phyloP scores from a whole-genome alignment of 164 flowering plant genomes.

The Macadamia tetraphylla region DNA sequence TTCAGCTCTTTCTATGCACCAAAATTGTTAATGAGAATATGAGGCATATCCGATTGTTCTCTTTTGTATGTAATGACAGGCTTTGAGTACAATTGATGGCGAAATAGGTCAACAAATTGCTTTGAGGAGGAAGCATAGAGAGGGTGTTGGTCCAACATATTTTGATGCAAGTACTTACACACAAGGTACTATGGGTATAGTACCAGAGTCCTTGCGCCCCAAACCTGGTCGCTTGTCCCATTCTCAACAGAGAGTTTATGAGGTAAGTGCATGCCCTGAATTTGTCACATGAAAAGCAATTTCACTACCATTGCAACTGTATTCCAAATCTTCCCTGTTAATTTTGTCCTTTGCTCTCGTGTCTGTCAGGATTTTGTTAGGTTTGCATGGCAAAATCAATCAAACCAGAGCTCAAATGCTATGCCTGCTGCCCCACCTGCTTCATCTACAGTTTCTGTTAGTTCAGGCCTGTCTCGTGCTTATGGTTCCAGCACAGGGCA shows the following conservation, averaged over 20 bases:
- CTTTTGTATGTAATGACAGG: constrained; percentile 34
- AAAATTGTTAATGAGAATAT: too few relatives aligned
- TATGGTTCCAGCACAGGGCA: constrained; percentile 55
- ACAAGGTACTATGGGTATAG: constrained; percentile 62
- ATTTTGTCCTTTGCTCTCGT: too few relatives aligned
- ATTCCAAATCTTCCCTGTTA: too few relatives aligned
- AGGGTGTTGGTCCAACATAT: constrained; percentile 54
- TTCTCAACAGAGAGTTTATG: constrained; percentile 94
- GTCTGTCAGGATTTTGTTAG: constrained; percentile 75
- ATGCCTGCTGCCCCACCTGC: constrained; percentile 43
- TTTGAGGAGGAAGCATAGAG: constrained; percentile 81
- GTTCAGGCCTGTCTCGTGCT: constrained; percentile 36
- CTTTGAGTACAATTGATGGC: constrained; percentile 79
- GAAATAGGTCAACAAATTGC: constrained; percentile 75
- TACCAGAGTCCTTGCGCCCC: constrained; percentile 92
- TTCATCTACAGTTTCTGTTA: constrained; percentile 37
- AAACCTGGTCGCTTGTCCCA: constrained; percentile 80
- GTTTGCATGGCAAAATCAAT: constrained; percentile 92
- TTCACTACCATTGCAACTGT: too few relatives aligned
- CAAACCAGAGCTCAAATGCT: constrained; percentile 58
- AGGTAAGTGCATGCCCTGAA: constrained; percentile 37
- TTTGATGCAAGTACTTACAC: constrained; percentile 67
- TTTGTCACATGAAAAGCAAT: not conserved
- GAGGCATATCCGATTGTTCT: too few relatives aligned
- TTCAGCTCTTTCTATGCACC: too few relatives aligned